Conservation (phyloP, 805 yeast genomes). For the Candida odintsovae region DNA sequence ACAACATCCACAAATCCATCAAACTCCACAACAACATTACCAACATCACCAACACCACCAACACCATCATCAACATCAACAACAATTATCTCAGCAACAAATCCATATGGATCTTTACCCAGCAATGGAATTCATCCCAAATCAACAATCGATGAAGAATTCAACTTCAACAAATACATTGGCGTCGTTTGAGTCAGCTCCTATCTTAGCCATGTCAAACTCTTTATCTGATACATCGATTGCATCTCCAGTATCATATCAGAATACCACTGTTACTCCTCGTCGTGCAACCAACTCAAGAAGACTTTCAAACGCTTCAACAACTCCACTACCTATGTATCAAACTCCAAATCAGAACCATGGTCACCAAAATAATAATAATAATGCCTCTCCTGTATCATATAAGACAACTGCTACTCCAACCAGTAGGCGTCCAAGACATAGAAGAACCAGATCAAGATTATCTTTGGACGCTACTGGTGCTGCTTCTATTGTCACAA, state of each 20-base stretch:
- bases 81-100: slow-evolving; percentile 3
- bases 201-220: slow-evolving; percentile 23
- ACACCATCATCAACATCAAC: slow-evolving; percentile 3
- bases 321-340: slow-evolving; percentile 28
- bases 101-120: slow-evolving; percentile 13
- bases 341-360: slow-evolving; percentile 20
- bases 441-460: slow-evolving; percentile 36
- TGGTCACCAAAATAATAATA: not conserved
- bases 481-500: slow-evolving; percentile 21
- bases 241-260: slow-evolving; percentile 17
- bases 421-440: slow-evolving; percentile 25
- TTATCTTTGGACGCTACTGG: slow-evolving; percentile 32
- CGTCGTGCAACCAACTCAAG: slow-evolving; percentile 22
- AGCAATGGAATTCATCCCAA: slow-evolving; percentile 14
- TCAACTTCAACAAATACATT: slow-evolving; percentile 30
- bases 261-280: slow-evolving; percentile 33
- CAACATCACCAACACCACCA: slow-evolving; percentile 6
- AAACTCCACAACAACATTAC: slow-evolving; percentile 18
- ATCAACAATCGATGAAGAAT: slow-evolving; percentile 12
- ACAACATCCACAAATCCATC: slow-evolving; percentile 33
- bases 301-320: slow-evolving; percentile 18
- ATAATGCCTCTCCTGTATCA: slow-evolving; percentile 9
- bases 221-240: slow-evolving; percentile 22
- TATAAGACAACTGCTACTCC: slow-evolving; percentile 11
- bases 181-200: slow-evolving; percentile 27